phyloP scores from a whole-genome alignment of 306 rosid genomes.

The Fragaria nilgerrensis region DNA sequence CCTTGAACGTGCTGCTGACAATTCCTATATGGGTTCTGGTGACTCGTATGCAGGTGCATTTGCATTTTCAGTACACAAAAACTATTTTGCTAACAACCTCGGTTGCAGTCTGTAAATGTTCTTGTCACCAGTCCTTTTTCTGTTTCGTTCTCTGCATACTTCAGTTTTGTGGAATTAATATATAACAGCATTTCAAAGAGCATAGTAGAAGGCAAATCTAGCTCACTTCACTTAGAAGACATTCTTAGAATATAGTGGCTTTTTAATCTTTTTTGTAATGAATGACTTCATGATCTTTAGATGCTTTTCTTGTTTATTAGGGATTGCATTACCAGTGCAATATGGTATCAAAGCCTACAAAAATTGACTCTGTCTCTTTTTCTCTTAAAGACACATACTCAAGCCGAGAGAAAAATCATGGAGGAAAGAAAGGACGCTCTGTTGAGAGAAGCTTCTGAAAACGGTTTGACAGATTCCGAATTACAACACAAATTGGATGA shows the following conservation, averaged over 20 bases:
- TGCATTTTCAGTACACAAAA: slow-evolving; percentile 2
- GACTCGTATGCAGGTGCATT: slow-evolving; percentile 87
- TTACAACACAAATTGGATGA: slow-evolving; percentile 26
- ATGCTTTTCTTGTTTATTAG: background rate
- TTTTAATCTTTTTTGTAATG: background rate
- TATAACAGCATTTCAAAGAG: background rate
- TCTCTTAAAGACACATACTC: slow-evolving; percentile 60
- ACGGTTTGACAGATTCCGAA: slow-evolving; percentile 29
- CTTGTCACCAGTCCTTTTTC: background rate
- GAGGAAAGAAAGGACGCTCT: slow-evolving; percentile 58
- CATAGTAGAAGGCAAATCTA: background rate
- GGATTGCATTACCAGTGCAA: background rate
- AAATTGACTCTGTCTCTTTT: background rate
- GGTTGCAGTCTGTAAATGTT: background rate
- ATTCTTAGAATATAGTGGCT: background rate
- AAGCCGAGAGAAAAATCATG: slow-evolving; percentile 65
- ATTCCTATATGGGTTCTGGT: slow-evolving; percentile 87
- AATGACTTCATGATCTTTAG: background rate
- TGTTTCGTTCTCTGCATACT: background rate
- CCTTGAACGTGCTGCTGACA: slow-evolving; percentile 72
- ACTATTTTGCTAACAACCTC: background rate
- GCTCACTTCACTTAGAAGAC: background rate
- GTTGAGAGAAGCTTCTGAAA: slow-evolving; percentile 48
- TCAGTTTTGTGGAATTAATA: background rate
- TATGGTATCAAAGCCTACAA: background rate